Evolutionary conservation across 2,329 filamentous ascomycete genomes (phyloP).

Genomic region (Colletotrichum caudatum): DNA sequence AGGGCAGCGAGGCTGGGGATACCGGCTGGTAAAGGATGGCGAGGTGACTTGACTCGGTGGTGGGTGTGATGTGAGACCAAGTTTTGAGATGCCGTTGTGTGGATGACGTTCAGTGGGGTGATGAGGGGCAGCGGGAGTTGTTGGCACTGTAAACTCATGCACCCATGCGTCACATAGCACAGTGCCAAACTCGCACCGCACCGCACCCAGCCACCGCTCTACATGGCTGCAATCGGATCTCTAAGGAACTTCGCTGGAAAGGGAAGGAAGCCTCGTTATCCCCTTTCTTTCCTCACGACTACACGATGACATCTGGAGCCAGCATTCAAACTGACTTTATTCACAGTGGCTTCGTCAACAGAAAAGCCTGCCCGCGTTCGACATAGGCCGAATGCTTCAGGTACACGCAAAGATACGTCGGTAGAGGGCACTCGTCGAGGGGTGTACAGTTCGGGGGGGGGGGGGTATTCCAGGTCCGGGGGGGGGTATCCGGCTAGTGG

Average conservation of each 20-base stretch:
- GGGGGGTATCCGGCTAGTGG: no score
- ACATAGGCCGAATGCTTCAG: neutral
- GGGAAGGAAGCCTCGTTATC: neutral
- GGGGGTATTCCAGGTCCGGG: no score
- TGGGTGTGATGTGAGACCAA: constrained; percentile 23
- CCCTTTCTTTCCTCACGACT: neutral
- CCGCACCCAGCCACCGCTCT: neutral
- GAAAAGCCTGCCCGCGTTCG: neutral
- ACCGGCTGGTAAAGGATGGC: neutral
- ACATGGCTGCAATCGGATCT: neutral
- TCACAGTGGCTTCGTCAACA: neutral
- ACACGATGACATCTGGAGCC: neutral
- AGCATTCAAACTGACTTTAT: neutral
- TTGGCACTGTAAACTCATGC: constrained; percentile 5
- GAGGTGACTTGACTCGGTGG: constrained; percentile 8
- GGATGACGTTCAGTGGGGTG: constrained; percentile 42
- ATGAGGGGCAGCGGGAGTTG: constrained; percentile 27
- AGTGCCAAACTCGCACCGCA: neutral
- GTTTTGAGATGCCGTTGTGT: constrained; percentile 28
- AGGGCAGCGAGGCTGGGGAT: constrained; percentile 6
- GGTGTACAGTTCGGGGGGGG: no score
- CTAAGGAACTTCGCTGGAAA: constrained; percentile 9
- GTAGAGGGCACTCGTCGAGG: no score
- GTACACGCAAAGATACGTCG: neutral
- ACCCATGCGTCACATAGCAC: accelerated